These are phyloP conservation scores for Galeopsis tetrahit DNA, from an alignment of 257 asterid genomes.

Conservation along the genomic window DNA sequence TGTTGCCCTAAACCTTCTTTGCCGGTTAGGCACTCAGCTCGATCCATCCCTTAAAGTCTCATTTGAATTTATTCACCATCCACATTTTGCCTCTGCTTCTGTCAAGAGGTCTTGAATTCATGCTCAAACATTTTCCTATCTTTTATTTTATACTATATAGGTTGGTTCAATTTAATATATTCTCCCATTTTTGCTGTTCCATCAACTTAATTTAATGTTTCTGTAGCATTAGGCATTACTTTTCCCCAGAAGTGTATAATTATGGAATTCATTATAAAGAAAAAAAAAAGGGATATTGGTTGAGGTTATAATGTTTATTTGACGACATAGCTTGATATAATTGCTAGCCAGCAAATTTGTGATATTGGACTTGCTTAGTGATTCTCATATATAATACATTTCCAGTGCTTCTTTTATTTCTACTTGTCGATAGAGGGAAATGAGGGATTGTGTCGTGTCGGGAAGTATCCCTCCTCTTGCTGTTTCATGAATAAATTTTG, in stretches of 20 bases:
- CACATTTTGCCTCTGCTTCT: constrained; percentile 83
- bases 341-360: constrained; percentile 21
- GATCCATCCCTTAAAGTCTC: constrained; percentile 82
- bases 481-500: not conserved
- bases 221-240: constrained; percentile 33
- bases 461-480: not conserved
- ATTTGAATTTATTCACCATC: constrained; percentile 84
- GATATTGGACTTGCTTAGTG: constrained; percentile 4
- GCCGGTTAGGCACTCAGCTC: constrained; percentile 67
- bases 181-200: constrained; percentile 17
- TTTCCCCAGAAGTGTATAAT: constrained; percentile 16
- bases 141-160: not conserved
- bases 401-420: not conserved
- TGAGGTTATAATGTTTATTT: constrained; percentile 12
- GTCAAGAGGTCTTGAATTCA: constrained; percentile 84
- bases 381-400: not conserved
- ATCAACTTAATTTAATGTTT: constrained; percentile 11
- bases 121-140: constrained; percentile 50
- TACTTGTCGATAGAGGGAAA: too few relatives aligned
- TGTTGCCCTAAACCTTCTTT: constrained; percentile 76
- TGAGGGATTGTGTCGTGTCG: not conserved
- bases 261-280: constrained; percentile 23
- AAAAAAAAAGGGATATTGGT: not conserved
- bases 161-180: too few relatives aligned
- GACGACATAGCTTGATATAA: constrained; percentile 9